Base-by-base conservation (phyloP, 202 grass and related monocot genomes). In the Zizania palustris region DNA sequence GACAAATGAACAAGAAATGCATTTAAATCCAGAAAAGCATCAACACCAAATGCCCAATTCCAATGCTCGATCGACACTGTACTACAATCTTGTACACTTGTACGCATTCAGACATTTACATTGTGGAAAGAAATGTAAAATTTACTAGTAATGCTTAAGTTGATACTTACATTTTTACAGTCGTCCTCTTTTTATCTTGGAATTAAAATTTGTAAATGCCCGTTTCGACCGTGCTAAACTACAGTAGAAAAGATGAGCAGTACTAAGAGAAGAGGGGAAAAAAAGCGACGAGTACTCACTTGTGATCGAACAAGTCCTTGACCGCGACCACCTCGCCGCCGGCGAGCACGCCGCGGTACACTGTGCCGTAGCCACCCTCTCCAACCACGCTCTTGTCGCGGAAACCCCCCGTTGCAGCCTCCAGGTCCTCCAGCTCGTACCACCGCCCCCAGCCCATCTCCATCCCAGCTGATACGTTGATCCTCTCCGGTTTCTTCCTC, bases 361-460 rank as follows among this genome's bases (percentile, higher is more conserved):
- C 96, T 16, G 87, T 93, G 74, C 96, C 92, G 71, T 93, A 99
- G 3, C 96, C 96, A 16, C 92, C 96, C 13, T 89, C 85, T 4
- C 92, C 96, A 76, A 99, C 91, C 3, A 96, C 88, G 84, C 81
- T 89, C 22, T 74, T 80, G 22, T 46, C 13, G 39, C 48, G 36
- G 80, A 99, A 99, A 3, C 75, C 85, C 5, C 53, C 72, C 16
- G 96, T 99, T 16, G 92, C 96, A 35, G 78, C 86, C 58, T 92
- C 89, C 40, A 99, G 87, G 73, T 96, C 96, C 41, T 78, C 81
- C 42, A 99, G 78, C 16, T 91, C 60, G 78, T 91, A 99, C 87
- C 96, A 99, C 85, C 89, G 35, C 33, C 96, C 92, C 96, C 96
- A 99, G 62, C 96, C 96, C 60, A 99, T 85, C 48, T 96, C 88